Conservation (phyloP, 140 eudicot genomes). For the Cichorium intybus region DNA sequence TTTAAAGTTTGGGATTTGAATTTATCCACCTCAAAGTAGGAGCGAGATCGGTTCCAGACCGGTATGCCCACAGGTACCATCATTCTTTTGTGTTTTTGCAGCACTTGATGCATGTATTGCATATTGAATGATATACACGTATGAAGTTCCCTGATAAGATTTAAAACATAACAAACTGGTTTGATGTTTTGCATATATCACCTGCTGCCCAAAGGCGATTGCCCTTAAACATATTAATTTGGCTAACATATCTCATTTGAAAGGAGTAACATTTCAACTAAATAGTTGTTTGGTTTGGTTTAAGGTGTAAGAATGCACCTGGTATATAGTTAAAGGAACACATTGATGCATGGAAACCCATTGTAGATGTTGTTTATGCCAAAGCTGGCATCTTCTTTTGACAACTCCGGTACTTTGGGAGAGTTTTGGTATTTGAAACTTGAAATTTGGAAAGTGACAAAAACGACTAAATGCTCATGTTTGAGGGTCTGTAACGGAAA, state of each 20-base stretch:
- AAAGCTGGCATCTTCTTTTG: slow-evolving; percentile 72
- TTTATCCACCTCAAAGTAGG: too few relatives aligned
- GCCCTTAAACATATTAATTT: slow-evolving; percentile 14
- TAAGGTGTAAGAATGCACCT: slow-evolving; percentile 49
- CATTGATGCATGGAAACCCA: slow-evolving; percentile 75
- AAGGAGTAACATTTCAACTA: background rate
- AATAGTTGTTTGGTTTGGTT: background rate
- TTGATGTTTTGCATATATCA: too few relatives aligned
- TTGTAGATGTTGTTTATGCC: slow-evolving; percentile 75
- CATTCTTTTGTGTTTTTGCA: background rate
- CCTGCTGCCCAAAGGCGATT: slow-evolving; percentile 65
- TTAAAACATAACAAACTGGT: too few relatives aligned
- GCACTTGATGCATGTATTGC: too few relatives aligned
- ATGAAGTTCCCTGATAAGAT: too few relatives aligned
- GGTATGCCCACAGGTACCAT: slow-evolving; percentile 53
- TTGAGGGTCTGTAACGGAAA: too few relatives aligned
- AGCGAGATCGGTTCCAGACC: too few relatives aligned
- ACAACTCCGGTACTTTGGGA: slow-evolving; percentile 65
- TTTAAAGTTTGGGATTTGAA: too few relatives aligned
- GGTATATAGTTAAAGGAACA: slow-evolving; percentile 77
- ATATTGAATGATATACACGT: too few relatives aligned
- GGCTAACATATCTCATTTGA: background rate
- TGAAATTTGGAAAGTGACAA: too few relatives aligned
- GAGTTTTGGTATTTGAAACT: too few relatives aligned
- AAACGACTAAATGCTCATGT: too few relatives aligned